phyloP scores from a whole-genome alignment of 371 early-diverging fungal genomes.

The Mucor saturninus region DNA sequence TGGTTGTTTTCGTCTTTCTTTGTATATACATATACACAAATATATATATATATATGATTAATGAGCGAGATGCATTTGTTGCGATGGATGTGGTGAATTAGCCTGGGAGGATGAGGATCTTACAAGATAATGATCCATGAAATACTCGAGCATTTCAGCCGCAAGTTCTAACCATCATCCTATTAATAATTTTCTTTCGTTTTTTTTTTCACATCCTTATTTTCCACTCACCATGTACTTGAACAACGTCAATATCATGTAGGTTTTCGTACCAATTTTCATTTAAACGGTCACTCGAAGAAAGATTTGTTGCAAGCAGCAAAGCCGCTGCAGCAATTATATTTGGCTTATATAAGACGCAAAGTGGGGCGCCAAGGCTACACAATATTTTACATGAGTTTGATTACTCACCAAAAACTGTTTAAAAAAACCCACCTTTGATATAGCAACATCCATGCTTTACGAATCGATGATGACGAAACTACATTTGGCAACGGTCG shows the following conservation, averaged over 20 bases:
- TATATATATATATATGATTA: neutral
- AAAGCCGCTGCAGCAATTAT: slow-evolving; percentile 47
- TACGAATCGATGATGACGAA: slow-evolving; percentile 49
- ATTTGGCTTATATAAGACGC: slow-evolving; percentile 39
- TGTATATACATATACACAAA: neutral
- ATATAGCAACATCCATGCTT: slow-evolving; percentile 71
- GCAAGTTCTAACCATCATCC: slow-evolving; percentile 29
- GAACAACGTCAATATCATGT: slow-evolving; percentile 33
- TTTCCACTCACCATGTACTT: slow-evolving; percentile 32
- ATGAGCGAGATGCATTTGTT: slow-evolving; percentile 19
- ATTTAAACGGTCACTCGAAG: slow-evolving; percentile 21
- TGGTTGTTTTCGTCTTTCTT: neutral
- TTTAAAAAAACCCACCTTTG: slow-evolving; percentile 45
- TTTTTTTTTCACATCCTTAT: too few species aligned
- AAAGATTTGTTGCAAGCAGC: slow-evolving; percentile 34
- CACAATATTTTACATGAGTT: neutral
- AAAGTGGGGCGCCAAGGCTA: slow-evolving; percentile 43
- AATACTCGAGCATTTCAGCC: slow-evolving; percentile 44
- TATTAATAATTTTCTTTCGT: neutral
- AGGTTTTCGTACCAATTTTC: slow-evolving; percentile 34
- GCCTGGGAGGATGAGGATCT: slow-evolving; percentile 22
- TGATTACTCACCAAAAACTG: neutral
- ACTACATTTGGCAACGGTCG: slow-evolving; percentile 27
- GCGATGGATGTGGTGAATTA: slow-evolving; percentile 28
- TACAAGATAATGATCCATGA: slow-evolving; percentile 31